A percentile compares a stretch with the other conserved stretches of the same genome.
These are phyloP conservation scores for Mucor mucedo DNA, from an alignment of 371 early-diverging fungal species.

Conservation along the genomic window DNA sequence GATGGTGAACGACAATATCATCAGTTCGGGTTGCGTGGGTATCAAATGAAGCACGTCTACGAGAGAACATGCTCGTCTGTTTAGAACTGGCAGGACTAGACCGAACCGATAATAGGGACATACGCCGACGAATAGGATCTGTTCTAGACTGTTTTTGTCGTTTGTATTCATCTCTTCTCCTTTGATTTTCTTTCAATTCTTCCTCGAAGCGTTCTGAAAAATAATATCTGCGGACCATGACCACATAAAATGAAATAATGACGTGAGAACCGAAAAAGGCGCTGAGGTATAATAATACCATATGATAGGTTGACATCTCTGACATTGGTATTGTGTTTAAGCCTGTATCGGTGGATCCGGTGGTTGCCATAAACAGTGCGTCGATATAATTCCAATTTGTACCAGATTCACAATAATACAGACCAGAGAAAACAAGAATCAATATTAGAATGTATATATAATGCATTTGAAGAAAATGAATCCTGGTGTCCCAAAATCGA, in stretches of 20 bases:
- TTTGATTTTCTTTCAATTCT: conserved; percentile 34
- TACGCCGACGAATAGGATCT: conserved; percentile 28
- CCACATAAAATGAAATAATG: conserved; percentile 34
- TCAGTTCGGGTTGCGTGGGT: conserved; percentile 4
- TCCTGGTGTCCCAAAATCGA: conserved; percentile 31
- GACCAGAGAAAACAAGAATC: conserved; percentile 35
- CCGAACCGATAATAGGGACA: conserved; percentile 33
- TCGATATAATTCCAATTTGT: conserved; percentile 40
- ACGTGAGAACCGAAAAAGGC: conserved; percentile 42
- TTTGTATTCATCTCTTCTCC: conserved; percentile 32
- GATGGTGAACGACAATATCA: conserved; percentile 17
- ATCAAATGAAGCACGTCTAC: conserved; percentile 3
- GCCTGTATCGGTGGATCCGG: conserved; percentile 41
- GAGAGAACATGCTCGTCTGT: conserved; percentile 5
- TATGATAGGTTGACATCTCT: conserved; percentile 39
- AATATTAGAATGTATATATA: conserved; percentile 32
- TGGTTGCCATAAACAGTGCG: conserved; percentile 42
- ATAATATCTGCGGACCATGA: conserved; percentile 45
- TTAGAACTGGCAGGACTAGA: conserved; percentile 24
- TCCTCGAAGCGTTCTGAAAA: conserved; percentile 46
- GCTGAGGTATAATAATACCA: conserved; percentile 29
- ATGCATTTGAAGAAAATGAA: conserved; percentile 45
- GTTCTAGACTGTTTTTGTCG: conserved; percentile 15
- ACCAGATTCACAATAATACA: conserved; percentile 41
- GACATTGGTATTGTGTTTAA: conserved; percentile 45